Base-by-base conservation (phyloP, 768 basidiomycete species). In the Boletus bicolor region DNA sequence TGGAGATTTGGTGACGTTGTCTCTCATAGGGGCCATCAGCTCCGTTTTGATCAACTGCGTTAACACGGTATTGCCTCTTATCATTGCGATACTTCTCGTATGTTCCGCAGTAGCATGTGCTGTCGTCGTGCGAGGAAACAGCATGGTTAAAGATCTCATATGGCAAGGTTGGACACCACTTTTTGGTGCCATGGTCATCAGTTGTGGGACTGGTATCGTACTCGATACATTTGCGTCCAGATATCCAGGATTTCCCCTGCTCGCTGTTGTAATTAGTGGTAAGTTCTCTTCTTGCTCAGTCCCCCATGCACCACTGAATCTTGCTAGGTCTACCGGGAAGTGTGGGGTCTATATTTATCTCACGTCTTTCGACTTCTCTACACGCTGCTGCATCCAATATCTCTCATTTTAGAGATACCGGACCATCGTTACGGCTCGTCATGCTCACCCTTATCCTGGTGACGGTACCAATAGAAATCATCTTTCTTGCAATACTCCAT, bases 251-350 rank as follows among this genome's bases (percentile, higher is more conserved):
- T 98, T 91, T 66, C 93, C 90, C 0, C 72, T 98, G 0, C 77
- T 99, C 14, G 88, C 91, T 1, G 82, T 95, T 12, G 91, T 93
- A 3, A 89, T 97, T 57, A 91, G 90, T 34, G 93, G 93, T 85
- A 64, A 46, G 82, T 71, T 6, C 4, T 3, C 17, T 37, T 15
- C 19, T 53, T 26, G 24, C 26, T 35, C 37, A 11, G 28, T 24
- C 42, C 44, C 36, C 32, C 21, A 38, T 48, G 44, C 48, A 6
- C 36, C 39, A 28, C 53, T 48, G 30, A 54, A 30, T 17, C 36
- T 41, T 37, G 28, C 2, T 60, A 87, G 90, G 91, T 48, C 73
- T 99, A 14, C 90, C 93, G 0, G 96, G 95, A 11, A 86, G 87
- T 41, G 87, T 94, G 4, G 95, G 95, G 4, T 86, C 92, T 14